phyloP scores from a whole-genome alignment of 2,329 filamentous ascomycete genomes.

The Penicillium sp. region DNA sequence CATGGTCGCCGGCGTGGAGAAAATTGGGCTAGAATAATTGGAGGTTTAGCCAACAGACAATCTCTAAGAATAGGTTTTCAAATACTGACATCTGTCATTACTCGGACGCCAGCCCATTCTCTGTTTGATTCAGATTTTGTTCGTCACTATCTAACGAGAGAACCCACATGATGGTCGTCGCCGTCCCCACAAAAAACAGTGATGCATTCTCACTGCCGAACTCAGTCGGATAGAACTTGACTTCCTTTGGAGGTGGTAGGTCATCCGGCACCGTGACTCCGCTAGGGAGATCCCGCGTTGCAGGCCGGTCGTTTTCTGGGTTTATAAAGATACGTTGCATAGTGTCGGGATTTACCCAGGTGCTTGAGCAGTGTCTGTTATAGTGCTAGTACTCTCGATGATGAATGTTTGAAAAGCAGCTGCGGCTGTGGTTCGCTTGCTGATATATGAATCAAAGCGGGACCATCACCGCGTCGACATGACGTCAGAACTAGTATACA shows the following conservation, averaged over 20 bases:
- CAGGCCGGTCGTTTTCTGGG: constrained; percentile 34
- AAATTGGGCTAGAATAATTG: constrained; percentile 55
- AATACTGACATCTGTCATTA: constrained; percentile 41
- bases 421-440: not conserved
- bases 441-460: not conserved
- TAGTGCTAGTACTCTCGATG: not conserved
- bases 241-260: constrained; percentile 46
- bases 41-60: not conserved
- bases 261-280: constrained; percentile 25
- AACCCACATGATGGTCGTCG: constrained; percentile 38
- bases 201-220: constrained; percentile 35
- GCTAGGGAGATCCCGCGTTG: constrained; percentile 39
- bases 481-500: not conserved
- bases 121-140: constrained; percentile 18
- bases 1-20: constrained; percentile 63
- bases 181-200: constrained; percentile 41
- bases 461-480: not conserved
- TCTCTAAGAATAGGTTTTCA: not conserved
- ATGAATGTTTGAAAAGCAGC: not conserved
- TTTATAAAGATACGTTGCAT: constrained; percentile 31
- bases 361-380: not conserved
- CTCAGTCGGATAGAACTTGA: constrained; percentile 43
- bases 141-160: not conserved
- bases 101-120: constrained; percentile 40
- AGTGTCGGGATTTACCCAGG: not conserved